A percentile compares a stretch with the other conserved stretches of the same genome.
These are phyloP conservation scores for Blakeslea trispora DNA, from an alignment of 371 early-diverging fungal genomes.

Conservation along the genomic window DNA sequence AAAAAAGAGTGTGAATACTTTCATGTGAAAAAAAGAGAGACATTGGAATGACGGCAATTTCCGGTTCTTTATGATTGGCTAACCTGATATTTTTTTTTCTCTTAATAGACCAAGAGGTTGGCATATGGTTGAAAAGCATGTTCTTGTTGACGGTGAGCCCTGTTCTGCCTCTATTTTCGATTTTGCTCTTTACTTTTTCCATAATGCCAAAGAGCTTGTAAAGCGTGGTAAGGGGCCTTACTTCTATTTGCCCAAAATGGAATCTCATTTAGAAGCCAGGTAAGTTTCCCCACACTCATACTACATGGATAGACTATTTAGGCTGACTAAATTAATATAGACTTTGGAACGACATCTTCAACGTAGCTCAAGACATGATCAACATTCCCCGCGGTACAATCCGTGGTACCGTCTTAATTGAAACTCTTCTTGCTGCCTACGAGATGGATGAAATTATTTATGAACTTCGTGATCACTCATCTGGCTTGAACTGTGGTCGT, in stretches of 20 bases:
- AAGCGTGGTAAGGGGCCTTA: constrained; percentile 92
- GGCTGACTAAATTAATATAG: constrained; percentile 23
- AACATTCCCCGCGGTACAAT: constrained; percentile 92
- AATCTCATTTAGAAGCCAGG: constrained; percentile 91
- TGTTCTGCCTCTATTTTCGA: constrained; percentile 92
- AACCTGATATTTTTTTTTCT: neutral
- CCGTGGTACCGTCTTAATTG: constrained; percentile 94
- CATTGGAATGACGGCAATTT: neutral
- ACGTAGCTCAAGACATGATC: constrained; percentile 88
- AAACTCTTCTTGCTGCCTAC: constrained; percentile 94
- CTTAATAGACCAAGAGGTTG: constrained; percentile 89
- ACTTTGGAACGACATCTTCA: constrained; percentile 97
- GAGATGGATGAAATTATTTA: constrained; percentile 99
- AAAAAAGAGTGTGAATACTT: neutral
- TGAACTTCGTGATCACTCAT: constrained; percentile 94
- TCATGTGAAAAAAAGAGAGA: neutral
- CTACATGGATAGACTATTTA: neutral
- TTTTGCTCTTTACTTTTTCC: constrained; percentile 96
- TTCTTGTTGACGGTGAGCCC: constrained; percentile 89
- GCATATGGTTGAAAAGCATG: constrained; percentile 96
- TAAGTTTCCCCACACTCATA: constrained; percentile 8
- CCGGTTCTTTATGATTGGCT: neutral
- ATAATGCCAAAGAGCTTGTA: constrained; percentile 84
- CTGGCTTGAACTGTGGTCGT: constrained; percentile 96
- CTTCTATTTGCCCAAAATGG: constrained; percentile 98